Base-by-base conservation (phyloP, 768 basidiomycete genomes). In the Tulasnella sp. region DNA sequence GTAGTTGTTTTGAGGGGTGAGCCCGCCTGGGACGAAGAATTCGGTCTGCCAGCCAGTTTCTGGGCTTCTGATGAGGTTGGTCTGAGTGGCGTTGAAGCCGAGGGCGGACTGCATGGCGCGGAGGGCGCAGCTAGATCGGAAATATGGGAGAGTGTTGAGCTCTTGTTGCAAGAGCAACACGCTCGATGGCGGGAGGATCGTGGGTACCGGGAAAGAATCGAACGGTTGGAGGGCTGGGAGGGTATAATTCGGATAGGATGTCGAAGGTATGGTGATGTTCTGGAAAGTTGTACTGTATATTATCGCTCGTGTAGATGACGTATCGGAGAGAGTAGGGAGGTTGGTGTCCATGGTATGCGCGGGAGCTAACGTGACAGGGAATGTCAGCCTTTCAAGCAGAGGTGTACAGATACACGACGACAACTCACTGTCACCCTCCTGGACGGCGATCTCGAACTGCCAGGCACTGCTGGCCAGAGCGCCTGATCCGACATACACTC, bases 211-310 rank as follows among this genome's bases (percentile, higher is more conserved):
- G 15, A 66, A 52, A 0, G 80, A 77, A 22, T 12, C 71, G 34
- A 7, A 38, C 64, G 76, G 65, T 63, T 82, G 80, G 0, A 82
- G 80, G 0, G 72, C 66, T 2, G 83, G 81, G 1, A 91, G 76
- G 1, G 83, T 83, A 67, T 87, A 91, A 65, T 89, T 89, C 10
- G 88, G 88, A 65, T 77, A 91, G 24, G 69, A 71, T 42, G 68
- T 63, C 17, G 31, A 27, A 4, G 64, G 53, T 0, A 63, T 25
- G 10, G 72, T 60, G 0, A 71, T 57, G 5, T 71, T 64, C 61
- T 81, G 65, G 59, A 69, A 81, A 0, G 78, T 69, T 7, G 79
- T 78, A 0, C 88, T 90, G 69, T 86, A 87, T 10, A 90, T 65
- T 27, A 91, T 69, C 0, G 80, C 85, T 66, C 86, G 80, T 52